Conservation (phyloP, 768 basidiomycete genomes). For the Hortiboletus campestris region DNA sequence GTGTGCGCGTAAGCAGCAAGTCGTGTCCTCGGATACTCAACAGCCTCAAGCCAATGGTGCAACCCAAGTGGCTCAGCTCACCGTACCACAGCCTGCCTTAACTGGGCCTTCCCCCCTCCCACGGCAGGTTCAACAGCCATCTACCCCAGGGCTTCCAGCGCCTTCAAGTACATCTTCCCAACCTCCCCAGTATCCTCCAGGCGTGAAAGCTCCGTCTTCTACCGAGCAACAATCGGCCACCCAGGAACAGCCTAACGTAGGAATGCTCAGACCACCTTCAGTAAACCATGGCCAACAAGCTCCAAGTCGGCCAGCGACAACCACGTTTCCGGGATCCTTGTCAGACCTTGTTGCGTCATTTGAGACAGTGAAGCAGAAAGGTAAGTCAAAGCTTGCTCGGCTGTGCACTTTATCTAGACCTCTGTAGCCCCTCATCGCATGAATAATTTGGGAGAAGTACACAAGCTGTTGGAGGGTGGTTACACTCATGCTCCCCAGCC, state of each 20-base stretch:
- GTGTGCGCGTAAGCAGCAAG: slow-evolving; percentile 34
- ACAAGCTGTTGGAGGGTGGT: slow-evolving; percentile 92
- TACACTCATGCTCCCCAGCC: slow-evolving; percentile 88
- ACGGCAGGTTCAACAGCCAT: slow-evolving; percentile 45
- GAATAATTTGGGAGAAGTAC: slow-evolving; percentile 85
- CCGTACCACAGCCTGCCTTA: slow-evolving; percentile 32
- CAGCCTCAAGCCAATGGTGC: slow-evolving; percentile 39
- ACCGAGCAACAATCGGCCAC: slow-evolving; percentile 38
- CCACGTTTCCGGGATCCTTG: slow-evolving; percentile 77
- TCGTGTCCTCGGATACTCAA: slow-evolving; percentile 36
- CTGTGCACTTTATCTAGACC: neutral
- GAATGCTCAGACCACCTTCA: slow-evolving; percentile 54
- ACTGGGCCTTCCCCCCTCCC: slow-evolving; percentile 47
- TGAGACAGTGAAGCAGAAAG: slow-evolving; percentile 95
- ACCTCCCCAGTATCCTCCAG: slow-evolving; percentile 62
- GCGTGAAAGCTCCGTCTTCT: slow-evolving; percentile 54
- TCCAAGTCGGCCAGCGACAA: slow-evolving; percentile 39
- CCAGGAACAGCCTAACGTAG: slow-evolving; percentile 36
- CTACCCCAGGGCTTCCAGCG: slow-evolving; percentile 27
- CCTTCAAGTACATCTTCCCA: slow-evolving; percentile 23
- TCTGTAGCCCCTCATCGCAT: slow-evolving; percentile 70
- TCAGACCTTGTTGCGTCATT: slow-evolving; percentile 94
- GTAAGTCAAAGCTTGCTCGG: slow-evolving; percentile 40
- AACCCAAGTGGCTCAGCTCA: slow-evolving; percentile 23
- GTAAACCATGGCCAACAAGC: slow-evolving; percentile 44